phyloP scores from a whole-genome alignment of 176 grass and related monocot species.

The Stipa capillata region DNA sequence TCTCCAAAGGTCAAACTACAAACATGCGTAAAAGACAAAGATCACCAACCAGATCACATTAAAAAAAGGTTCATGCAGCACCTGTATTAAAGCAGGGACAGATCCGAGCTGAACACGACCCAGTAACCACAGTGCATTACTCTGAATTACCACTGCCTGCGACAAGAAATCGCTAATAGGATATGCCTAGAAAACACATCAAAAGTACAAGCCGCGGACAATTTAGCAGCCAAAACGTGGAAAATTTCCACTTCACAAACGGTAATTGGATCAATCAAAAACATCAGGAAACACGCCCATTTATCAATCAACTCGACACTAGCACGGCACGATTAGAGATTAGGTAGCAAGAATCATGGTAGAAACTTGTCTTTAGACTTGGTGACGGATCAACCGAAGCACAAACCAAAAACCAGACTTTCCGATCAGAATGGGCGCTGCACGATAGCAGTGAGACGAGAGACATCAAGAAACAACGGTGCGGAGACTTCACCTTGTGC shows the following conservation, averaged over 20 bases:
- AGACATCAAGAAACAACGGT: background rate
- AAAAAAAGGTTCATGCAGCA: background rate
- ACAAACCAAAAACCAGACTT: too few species aligned
- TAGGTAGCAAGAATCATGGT: too few species aligned
- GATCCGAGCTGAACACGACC: constrained; percentile 1
- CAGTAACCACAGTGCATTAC: background rate
- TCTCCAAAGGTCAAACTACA: background rate
- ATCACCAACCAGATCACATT: constrained; percentile 8
- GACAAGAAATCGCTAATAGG: background rate
- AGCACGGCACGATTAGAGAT: background rate
- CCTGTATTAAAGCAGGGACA: background rate
- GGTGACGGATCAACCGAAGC: too few species aligned
- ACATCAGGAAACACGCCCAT: background rate
- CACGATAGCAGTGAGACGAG: background rate
- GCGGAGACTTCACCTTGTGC: constrained; percentile 55
- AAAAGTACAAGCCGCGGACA: background rate
- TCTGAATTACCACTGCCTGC: background rate
- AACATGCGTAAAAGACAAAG: background rate
- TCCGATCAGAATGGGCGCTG: background rate
- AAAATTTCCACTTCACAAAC: background rate
- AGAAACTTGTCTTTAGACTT: too few species aligned
- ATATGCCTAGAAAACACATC: background rate
- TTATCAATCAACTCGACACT: background rate
- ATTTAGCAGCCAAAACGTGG: background rate
- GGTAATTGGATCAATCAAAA: background rate